phyloP scores from a whole-genome alignment of 2,329 filamentous ascomycete genomes.

The Shiraia sp. region DNA sequence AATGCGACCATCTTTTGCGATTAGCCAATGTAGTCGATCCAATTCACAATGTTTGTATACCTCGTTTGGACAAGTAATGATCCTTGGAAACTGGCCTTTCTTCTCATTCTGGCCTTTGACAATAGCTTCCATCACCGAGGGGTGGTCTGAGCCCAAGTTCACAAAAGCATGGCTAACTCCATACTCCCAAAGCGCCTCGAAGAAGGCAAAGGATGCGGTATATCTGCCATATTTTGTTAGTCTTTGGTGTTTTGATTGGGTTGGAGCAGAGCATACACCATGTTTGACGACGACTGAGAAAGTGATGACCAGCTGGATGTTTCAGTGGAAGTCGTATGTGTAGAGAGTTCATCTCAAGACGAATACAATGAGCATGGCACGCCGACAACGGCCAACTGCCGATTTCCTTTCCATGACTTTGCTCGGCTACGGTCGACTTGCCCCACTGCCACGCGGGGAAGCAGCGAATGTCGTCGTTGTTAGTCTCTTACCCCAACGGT shows the following conservation, averaged over 20 bases:
- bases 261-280: slow-evolving; percentile 20
- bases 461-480: neutral
- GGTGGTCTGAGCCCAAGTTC: slow-evolving; percentile 73
- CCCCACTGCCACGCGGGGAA: slow-evolving; percentile 25
- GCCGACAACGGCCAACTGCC: neutral
- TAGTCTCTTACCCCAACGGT: too few relatives aligned
- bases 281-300: slow-evolving; percentile 7
- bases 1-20: slow-evolving; percentile 73
- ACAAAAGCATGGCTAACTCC: slow-evolving; percentile 58
- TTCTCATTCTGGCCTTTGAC: slow-evolving; percentile 73
- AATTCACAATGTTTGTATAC: slow-evolving; percentile 47
- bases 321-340: too few relatives aligned
- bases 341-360: neutral
- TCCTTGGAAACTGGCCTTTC: slow-evolving; percentile 66
- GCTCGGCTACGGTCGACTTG: slow-evolving; percentile 1
- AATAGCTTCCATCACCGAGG: slow-evolving; percentile 79
- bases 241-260: neutral
- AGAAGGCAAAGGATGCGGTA: slow-evolving; percentile 80
- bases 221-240: slow-evolving; percentile 49
- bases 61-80: slow-evolving; percentile 82
- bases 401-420: slow-evolving; percentile 4
- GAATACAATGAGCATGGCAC: slow-evolving; percentile 1
- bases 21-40: slow-evolving; percentile 5
- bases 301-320: too few relatives aligned
- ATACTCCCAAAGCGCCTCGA: slow-evolving; percentile 75